A percentile compares a stretch with the other conserved stretches of the same genome.
Conservation (phyloP, 306 rosid species). For the Ammopiptanthus mongolicus region DNA sequence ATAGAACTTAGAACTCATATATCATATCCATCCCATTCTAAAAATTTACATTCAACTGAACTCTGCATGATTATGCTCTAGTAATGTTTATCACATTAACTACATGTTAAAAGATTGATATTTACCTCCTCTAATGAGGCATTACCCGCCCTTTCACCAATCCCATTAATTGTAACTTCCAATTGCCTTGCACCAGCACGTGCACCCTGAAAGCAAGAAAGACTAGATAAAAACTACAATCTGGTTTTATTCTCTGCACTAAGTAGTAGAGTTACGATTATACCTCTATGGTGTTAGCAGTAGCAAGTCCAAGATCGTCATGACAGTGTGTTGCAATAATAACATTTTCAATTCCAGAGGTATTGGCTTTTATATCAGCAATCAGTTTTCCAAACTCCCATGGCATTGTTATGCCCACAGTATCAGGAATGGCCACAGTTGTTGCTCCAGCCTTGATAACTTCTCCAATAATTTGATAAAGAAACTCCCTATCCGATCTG, state of each 20-base stretch:
- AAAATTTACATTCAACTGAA: background rate
- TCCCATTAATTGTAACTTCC: conserved; percentile 95
- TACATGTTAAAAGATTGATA: background rate
- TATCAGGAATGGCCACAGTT: conserved; percentile 79
- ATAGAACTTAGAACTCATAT: too few species aligned
- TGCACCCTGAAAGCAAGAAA: conserved; percentile 65
- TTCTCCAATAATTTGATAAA: conserved; percentile 74
- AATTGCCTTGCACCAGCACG: conserved; percentile 88
- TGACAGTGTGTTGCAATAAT: conserved; percentile 87
- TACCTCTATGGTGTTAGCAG: conserved; percentile 88
- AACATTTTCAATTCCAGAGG: conserved; percentile 73
- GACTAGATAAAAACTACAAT: background rate
- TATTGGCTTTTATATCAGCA: conserved; percentile 71
- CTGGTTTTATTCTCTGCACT: too few species aligned
- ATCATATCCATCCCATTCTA: too few species aligned
- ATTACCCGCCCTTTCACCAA: conserved; percentile 99
- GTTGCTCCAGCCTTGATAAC: conserved; percentile 96
- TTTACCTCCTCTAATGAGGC: conserved; percentile 89
- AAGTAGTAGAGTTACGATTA: background rate
- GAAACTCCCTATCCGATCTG: conserved; percentile 83
- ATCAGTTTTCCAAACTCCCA: conserved; percentile 62
- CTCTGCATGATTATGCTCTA: too few species aligned
- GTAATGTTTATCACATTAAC: background rate
- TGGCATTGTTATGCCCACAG: conserved; percentile 79
- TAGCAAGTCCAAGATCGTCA: conserved; percentile 89